These are phyloP conservation scores for Aspergillus tanneri DNA, from an alignment of 2,329 filamentous ascomycete species.

Conservation along the genomic window DNA sequence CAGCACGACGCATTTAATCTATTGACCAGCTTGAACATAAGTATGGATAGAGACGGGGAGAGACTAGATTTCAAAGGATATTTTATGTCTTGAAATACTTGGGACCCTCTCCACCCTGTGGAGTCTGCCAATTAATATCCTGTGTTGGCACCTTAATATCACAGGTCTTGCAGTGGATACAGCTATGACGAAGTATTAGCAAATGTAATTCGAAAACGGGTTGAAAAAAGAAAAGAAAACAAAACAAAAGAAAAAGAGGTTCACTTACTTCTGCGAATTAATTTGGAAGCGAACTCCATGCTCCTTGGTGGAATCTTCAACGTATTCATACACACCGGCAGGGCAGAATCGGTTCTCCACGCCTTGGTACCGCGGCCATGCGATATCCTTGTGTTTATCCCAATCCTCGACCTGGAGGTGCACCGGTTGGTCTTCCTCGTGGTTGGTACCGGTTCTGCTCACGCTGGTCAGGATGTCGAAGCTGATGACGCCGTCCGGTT, in stretches of 20 bases:
- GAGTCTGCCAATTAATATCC: conserved; percentile 96
- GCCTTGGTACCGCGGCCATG: conserved; percentile 86
- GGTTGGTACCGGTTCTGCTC: conserved; percentile 92
- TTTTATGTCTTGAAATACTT: conserved; percentile 63
- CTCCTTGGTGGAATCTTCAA: conserved; percentile 84
- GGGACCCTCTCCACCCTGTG: conserved; percentile 79
- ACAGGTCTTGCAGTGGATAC: conserved; percentile 99
- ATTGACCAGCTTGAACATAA: not conserved
- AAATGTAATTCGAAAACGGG: too few species aligned
- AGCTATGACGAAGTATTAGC: conserved; percentile 55
- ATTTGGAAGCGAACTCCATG: conserved; percentile 95
- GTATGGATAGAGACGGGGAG: not conserved
- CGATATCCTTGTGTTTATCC: conserved; percentile 80
- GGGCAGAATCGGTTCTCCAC: conserved; percentile 96
- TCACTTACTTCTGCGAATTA: conserved; percentile 94
- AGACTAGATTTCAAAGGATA: not conserved
- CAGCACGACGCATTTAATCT: not conserved
- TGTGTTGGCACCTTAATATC: conserved; percentile 97
- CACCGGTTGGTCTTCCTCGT: conserved; percentile 97
- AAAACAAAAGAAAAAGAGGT: not conserved
- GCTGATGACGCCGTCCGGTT: conserved; percentile 90
- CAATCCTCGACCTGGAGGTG: conserved; percentile 94
- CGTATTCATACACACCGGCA: conserved; percentile 95
- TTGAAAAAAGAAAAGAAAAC: not conserved
- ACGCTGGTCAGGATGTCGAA: conserved; percentile 97